Base-by-base conservation (phyloP, 805 yeast genomes). In the Wickerhamiella vanderwaltii region DNA sequence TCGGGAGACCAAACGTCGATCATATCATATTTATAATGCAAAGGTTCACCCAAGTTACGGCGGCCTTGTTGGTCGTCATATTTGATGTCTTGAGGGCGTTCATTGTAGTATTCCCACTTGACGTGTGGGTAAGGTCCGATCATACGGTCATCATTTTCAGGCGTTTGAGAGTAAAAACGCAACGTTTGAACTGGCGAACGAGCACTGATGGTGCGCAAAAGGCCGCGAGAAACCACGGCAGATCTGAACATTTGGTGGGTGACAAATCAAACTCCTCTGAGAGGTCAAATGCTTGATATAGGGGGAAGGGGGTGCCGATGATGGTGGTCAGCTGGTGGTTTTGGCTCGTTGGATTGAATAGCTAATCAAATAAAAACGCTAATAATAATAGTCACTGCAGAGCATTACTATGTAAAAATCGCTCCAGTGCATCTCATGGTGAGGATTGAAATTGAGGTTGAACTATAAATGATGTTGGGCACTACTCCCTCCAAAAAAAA, bases 1-100 rank as follows among this genome's bases (percentile, higher is more conserved):
- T 83, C 93, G 9, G 94, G 91, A 6, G 94, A 73, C 94, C 94
- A 83, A 68, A 81, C 70, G 59, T 83, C 87, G 55, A 77, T 67
- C 59, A 73, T 64, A 55, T 83, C 94, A 50, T 77, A 80, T 52
- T 77, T 73, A 43, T 76, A 73, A 57, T 76, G 77, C 49, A 82
- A 59, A 12, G 85, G 82, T 48, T 83, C 86, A 49, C 73, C 71
- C 49, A 72, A 67, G 66, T 83, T 82, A 63, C 93, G 75, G 65
- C 88, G 73, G 59, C 77, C 73, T 62, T 82, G 93, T 52, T 66
- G 81, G 58, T 82, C 88, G 58, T 82, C 91, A 61, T 77, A 83
- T 55, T 73, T 75, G 46, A 62, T 67, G 56, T 79, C 75, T 34
- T 91, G 93, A 56, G 73, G 78, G 59, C 77, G 75, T 52, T 66